phyloP scores from a whole-genome alignment of 208 protist genomes.

The Wallacemonas sp. region DNA sequence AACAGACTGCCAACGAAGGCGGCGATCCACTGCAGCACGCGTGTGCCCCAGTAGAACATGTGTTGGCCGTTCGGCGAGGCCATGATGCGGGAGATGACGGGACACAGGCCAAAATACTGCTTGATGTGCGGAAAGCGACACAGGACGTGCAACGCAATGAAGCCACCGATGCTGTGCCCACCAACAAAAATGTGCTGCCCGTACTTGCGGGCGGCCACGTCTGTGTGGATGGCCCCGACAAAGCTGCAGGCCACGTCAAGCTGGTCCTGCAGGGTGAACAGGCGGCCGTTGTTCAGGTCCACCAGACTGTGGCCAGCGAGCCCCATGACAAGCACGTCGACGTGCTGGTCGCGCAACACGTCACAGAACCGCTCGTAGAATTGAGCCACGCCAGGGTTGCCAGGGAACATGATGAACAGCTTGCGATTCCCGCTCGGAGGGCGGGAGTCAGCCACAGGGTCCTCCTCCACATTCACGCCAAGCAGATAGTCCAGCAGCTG shows the following conservation, averaged over 20 bases:
- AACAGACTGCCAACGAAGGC: slow-evolving; percentile 35
- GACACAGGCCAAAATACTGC: slow-evolving; percentile 67
- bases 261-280: slow-evolving; percentile 74
- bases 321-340: slow-evolving; percentile 81
- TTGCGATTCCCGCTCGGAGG: slow-evolving; percentile 23
- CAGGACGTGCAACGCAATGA: slow-evolving; percentile 67
- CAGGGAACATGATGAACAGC: slow-evolving; percentile 71
- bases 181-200: slow-evolving; percentile 52
- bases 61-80: slow-evolving; percentile 60
- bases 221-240: slow-evolving; percentile 24
- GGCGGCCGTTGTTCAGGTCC: slow-evolving; percentile 54
- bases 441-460: neutral
- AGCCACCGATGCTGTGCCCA: slow-evolving; percentile 85
- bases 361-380: slow-evolving; percentile 65
- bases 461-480: slow-evolving; percentile 9
- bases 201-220: slow-evolving; percentile 34
- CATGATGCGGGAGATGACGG: slow-evolving; percentile 55
- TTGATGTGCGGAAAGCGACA: slow-evolving; percentile 44
- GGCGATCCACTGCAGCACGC: slow-evolving; percentile 35
- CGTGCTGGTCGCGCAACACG: slow-evolving; percentile 18
- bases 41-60: slow-evolving; percentile 33
- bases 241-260: slow-evolving; percentile 66
- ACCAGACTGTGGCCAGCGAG: slow-evolving; percentile 68
- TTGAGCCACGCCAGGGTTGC: slow-evolving; percentile 73
- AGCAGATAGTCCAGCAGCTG: slow-evolving; percentile 43